Evolutionary conservation across 2,329 filamentous ascomycete species (phyloP).

Genomic region (Paradendryphiella salina): DNA sequence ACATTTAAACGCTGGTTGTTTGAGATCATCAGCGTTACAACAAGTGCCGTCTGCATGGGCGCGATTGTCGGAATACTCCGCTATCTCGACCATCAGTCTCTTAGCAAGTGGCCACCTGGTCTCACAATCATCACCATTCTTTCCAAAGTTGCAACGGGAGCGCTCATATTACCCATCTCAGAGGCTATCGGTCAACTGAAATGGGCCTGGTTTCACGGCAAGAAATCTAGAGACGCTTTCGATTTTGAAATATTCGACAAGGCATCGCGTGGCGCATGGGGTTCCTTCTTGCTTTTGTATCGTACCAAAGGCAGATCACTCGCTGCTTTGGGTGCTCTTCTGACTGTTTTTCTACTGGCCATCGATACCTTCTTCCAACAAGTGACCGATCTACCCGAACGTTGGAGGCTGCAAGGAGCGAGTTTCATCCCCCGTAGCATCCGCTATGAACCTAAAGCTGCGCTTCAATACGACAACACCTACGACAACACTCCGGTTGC

Average conservation of each 20-base stretch:
- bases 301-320: slow-evolving; percentile 27
- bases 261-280: slow-evolving; percentile 30
- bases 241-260: slow-evolving; percentile 43
- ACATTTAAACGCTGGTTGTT: slow-evolving; percentile 33
- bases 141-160: slow-evolving; percentile 31
- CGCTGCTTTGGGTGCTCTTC: slow-evolving; percentile 22
- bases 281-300: slow-evolving; percentile 23
- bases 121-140: slow-evolving; percentile 28
- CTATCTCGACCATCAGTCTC: slow-evolving; percentile 28
- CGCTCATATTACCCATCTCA: slow-evolving; percentile 30
- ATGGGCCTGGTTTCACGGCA: slow-evolving; percentile 36
- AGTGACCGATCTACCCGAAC: slow-evolving; percentile 19
- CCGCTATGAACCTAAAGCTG: slow-evolving; percentile 6
- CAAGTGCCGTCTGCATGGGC: slow-evolving; percentile 41
- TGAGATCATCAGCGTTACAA: slow-evolving; percentile 33
- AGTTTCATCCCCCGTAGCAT: slow-evolving; percentile 19
- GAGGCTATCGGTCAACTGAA: slow-evolving; percentile 41
- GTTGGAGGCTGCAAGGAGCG: slow-evolving; percentile 13
- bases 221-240: slow-evolving; percentile 21
- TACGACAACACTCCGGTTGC: not conserved
- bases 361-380: slow-evolving; percentile 42
- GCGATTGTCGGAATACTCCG: slow-evolving; percentile 42
- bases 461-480: not conserved
- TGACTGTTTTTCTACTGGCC: slow-evolving; percentile 28
- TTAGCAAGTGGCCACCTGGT: slow-evolving; percentile 40